Evolutionary conservation across 2,329 filamentous ascomycete genomes (phyloP), one percentile per base, ranked within the genome.

Genomic region (Fusarium nelsonii): DNA sequence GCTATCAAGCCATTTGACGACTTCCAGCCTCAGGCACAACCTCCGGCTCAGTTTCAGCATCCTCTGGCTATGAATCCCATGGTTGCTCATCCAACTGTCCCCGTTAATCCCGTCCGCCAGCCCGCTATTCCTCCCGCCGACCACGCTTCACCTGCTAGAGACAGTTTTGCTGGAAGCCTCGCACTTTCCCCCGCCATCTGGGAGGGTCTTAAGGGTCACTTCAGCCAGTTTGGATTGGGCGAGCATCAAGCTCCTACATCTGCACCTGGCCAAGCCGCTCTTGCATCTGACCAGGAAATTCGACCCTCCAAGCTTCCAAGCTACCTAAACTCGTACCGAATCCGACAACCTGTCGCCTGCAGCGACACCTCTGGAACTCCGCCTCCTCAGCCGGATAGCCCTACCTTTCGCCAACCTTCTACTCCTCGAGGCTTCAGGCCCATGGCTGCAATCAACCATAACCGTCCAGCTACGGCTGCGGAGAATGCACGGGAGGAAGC

Each of bases 371-470:
- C 41, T 1, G 33, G 11, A 8, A 15, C 33, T 20, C 1, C 16
- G 3, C 8, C 16, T 10, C 14, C 15, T 6, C 34, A 37, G 7
- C 30, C 32, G 4, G 10, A 28, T 3, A 53, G 23, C 3, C 37
- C 49, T 6, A 36, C 45, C 15, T 20, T 26, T 18, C 43, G 16
- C 3, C 60, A 53, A 5, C 33, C 33, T 4, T 26, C 48, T 12
- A 37, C 39, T n/a, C 33, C 63, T 26, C 66, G 66, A 9, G 63
- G 67, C 3, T 74, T 74, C 26, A 64, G 70, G 14, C 73, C 73
- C 18, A 75, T 75, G 73, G 65, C 68, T 14, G 66, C 70, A 9
- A 58, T 75, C 6, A 44, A 53, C 14, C 48, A 59, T 8, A 37
- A 20, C 15, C 56, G 61, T 20, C 7, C 56, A 6, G n/a, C 18